Base-by-base conservation (phyloP, 2,329 filamentous ascomycete genomes). In the Chalaropsis thielavioides region DNA sequence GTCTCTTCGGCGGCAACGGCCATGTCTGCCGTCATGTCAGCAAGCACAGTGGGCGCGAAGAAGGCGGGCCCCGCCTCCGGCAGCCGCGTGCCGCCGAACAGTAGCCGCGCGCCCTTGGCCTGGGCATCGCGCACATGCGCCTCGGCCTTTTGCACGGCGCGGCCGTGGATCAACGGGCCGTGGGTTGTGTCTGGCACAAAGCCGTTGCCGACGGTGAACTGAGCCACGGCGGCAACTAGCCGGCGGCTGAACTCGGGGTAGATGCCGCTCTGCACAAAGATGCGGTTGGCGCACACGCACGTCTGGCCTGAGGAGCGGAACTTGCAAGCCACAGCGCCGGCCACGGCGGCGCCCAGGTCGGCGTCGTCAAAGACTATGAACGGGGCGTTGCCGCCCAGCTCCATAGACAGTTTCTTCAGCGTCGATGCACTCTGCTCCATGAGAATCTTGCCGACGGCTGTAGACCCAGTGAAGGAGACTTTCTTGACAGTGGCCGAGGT, bases 351-450 rank as follows among this genome's bases (percentile, higher is more conserved):
- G 67, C 96, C 92, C 22, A 97, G 77, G 72, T 97, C 90, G 22
- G 92, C 89, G 72, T 97, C 92, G 72, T 97, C 91, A 72, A 97
- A 97, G 41, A 97, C 90, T 69, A 97, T 96, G 73, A 96, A 95
- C 1, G 92, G 92, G 0, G 92, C 89, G 74, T 97, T 97, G 60
- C 92, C 94, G 64, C 92, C 92, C 0, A 97, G 86, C 74, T 97
- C 92, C 74, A 96, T 88, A 0, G 89, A 94, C 49, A 86, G 73
- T 69, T 85, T 82, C 81, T 97, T 97, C 70, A 96, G 77, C 0
- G 91, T 96, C 49, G 83, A 81, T 0, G 91, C 84, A 11, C 88
- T 87, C 75, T 96, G 92, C 78, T 89, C 88, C 91, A 96, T 96
- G 64, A 99, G 83, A 6, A 87, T 79, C 73, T 86, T 87, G 40